Evolutionary conservation across 2,329 filamentous ascomycete genomes (phyloP).

Genomic region (Cercospora janseana): DNA sequence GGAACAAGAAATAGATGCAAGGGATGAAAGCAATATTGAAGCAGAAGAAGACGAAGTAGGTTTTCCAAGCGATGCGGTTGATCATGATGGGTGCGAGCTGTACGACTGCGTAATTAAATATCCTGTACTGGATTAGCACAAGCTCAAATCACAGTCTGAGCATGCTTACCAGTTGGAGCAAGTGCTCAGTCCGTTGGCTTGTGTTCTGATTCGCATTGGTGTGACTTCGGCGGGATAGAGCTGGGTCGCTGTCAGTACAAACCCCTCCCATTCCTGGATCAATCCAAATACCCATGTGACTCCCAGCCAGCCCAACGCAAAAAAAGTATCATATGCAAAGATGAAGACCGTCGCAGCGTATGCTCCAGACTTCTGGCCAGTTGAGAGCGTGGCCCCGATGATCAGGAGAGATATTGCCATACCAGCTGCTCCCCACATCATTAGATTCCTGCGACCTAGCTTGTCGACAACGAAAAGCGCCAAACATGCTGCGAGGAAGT

Average conservation of each 20-base stretch:
- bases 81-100: slow-evolving; percentile 63
- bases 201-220: slow-evolving; percentile 38
- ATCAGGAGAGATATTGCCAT: slow-evolving; percentile 34
- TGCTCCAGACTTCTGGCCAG: slow-evolving; percentile 24
- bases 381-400: slow-evolving; percentile 31
- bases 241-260: too few relatives aligned
- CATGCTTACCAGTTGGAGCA: slow-evolving; percentile 38
- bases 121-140: slow-evolving; percentile 35
- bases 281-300: too few relatives aligned
- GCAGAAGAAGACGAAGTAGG: slow-evolving; percentile 55
- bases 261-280: too few relatives aligned
- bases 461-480: slow-evolving; percentile 53
- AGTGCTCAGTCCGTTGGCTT: slow-evolving; percentile 43
- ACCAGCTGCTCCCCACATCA: slow-evolving; percentile 62
- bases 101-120: slow-evolving; percentile 37
- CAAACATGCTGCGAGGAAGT: slow-evolving; percentile 51
- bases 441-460: slow-evolving; percentile 61
- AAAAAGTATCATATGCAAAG: slow-evolving; percentile 41
- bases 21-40: slow-evolving; percentile 63
- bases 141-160: slow-evolving; percentile 32
- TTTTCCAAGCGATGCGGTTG: slow-evolving; percentile 45
- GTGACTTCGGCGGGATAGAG: slow-evolving; percentile 36
- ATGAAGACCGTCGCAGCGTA: slow-evolving; percentile 41
- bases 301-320: slow-evolving; percentile 39
- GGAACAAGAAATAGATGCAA: slow-evolving; percentile 32